These are phyloP conservation scores for Aureobasidium mangrovei DNA, from an alignment of 2,329 filamentous ascomycete genomes.

Conservation along the genomic window DNA sequence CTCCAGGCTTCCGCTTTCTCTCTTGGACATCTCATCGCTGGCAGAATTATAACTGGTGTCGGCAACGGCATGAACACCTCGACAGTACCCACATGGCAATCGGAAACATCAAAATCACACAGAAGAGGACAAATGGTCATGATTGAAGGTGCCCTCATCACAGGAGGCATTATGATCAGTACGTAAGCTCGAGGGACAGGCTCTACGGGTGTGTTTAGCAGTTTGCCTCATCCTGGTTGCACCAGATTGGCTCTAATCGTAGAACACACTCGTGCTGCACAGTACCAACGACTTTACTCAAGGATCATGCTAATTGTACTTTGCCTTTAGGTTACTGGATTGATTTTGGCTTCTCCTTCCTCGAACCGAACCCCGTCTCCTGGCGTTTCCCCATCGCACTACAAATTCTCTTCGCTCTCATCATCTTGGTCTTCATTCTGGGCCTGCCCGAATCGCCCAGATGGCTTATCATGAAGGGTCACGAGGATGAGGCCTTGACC, in stretches of 20 bases:
- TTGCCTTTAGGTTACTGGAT: conserved; percentile 38
- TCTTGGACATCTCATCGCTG: conserved; percentile 40
- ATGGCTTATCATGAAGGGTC: conserved; percentile 49
- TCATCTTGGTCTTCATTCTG: conserved; percentile 40
- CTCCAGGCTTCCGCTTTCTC: conserved; percentile 40
- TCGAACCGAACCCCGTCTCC: conserved; percentile 33
- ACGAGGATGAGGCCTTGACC: conserved; percentile 42
- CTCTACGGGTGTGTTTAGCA: no score
- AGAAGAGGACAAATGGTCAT: conserved; percentile 44
- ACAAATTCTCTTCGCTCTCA: conserved; percentile 44
- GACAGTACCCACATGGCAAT: conserved; percentile 45
- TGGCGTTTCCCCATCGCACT: conserved; percentile 49
- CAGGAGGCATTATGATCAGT: conserved; percentile 32
- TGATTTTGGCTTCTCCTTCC: conserved; percentile 33
- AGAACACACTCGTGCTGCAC: no score
- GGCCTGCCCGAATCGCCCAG: conserved; percentile 47
- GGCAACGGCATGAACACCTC: conserved; percentile 45
- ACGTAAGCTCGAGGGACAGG: no score
- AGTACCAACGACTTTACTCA: conserved; percentile 17
- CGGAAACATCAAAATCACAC: conserved; percentile 44
- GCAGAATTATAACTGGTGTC: conserved; percentile 43
- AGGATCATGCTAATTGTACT: background rate
- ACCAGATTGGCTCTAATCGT: no score
- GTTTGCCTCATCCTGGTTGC: no score
- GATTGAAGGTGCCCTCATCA: conserved; percentile 45